Conservation (phyloP, 164 flowering plant genomes). For the Pachysandra terminalis region DNA sequence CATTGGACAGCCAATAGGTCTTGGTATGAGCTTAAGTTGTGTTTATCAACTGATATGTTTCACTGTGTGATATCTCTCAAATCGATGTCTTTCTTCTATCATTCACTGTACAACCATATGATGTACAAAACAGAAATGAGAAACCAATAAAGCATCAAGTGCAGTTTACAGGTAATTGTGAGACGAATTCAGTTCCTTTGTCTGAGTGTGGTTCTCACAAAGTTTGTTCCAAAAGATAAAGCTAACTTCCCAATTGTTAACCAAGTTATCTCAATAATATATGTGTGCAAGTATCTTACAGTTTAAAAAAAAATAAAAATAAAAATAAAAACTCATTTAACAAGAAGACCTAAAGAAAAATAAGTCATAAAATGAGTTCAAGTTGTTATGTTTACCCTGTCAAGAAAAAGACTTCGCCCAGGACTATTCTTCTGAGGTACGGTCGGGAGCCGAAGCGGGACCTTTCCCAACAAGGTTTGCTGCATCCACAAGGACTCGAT, state of each 20-base stretch:
- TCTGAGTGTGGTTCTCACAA: no score
- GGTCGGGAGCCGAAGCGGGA: no score
- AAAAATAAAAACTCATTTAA: neutral
- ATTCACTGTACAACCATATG: neutral
- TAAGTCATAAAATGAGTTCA: neutral
- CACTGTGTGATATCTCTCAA: neutral
- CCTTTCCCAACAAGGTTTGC: no score
- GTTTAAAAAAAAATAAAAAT: no score
- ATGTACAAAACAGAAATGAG: no score
- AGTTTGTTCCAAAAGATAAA: neutral
- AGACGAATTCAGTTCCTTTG: neutral
- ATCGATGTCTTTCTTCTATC: neutral
- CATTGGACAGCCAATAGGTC: neutral
- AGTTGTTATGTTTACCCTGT: slow-evolving; percentile 52
- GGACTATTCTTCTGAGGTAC: no score
- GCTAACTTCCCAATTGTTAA: neutral
- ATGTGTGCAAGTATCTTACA: neutral
- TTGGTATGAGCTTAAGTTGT: neutral
- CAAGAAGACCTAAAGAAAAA: neutral
- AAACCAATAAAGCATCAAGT: neutral
- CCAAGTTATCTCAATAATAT: neutral
- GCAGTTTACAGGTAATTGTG: neutral
- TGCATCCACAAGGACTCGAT: no score
- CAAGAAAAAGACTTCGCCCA: slow-evolving; percentile 69
- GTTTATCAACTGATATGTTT: no score